Base-by-base conservation (phyloP, 176 grass and related monocot species). In the Rhynchospora tenuis region DNA sequence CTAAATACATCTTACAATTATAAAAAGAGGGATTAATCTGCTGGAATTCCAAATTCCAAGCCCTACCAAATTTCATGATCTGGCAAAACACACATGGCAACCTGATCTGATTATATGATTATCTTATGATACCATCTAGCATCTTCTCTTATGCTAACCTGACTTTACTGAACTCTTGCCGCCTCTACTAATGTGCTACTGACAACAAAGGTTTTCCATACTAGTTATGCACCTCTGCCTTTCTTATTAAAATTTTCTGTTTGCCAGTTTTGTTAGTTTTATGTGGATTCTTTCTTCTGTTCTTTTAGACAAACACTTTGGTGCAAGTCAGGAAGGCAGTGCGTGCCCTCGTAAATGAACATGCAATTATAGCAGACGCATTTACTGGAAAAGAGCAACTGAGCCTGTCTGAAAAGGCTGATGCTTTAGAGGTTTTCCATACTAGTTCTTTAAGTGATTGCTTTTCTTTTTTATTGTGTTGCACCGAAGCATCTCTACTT, bases 351-450 rank as follows among this genome's bases (percentile, higher is more conserved):
- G 69, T 88, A 20, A 89, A 91, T 38, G 56, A 89, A 51, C 78
- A 85, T 72, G 67, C 84, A 51, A 87, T 87, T 57, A 86, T 74
- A 48, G 63, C 81, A 69, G 84, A 86, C 23, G 33, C 88, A 73
- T 75, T 79, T 46, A 82, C 88, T 73, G 67, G 60, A 5, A 92
- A 87, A 2, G 74, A 86, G 58, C 79, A 85, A 90, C 45, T 59
- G 20, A 73, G 62, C 69, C 87, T 83, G 16, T 86, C 86, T 9
- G 91, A 93, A 81, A 89, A 87, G 84, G 83, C 81, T 22, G 89
- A 98, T 98, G 96, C 93, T 82, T 59, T 95, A 75, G 93, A 95
- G 96, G 96, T 98, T 79, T 57, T 80, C 20, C 78, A 16, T 22
- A 29, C 23, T 77, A 42, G 61, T 20, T 73, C 63, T 65, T 19